Evolutionary conservation across 1,284 basidiomycete genomes (phyloP).

Genomic region (Melampsora larici-populina): DNA sequence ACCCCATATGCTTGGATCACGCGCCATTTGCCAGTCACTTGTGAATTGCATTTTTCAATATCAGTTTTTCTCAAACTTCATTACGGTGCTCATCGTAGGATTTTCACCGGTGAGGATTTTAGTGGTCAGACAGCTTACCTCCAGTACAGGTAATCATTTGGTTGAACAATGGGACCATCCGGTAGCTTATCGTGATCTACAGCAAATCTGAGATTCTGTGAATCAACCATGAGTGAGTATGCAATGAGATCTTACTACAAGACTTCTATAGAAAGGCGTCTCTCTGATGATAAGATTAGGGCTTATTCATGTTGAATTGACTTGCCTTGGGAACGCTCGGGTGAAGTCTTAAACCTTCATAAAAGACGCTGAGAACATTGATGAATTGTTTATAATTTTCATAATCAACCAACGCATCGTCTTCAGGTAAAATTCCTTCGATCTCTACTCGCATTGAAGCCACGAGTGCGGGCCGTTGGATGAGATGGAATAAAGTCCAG

Average conservation of each 20-base stretch:
- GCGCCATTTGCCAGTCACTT: constrained; percentile 46
- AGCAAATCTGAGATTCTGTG: constrained; percentile 40
- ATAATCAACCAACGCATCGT: neutral
- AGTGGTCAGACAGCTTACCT: neutral
- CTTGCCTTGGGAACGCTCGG: constrained; percentile 16
- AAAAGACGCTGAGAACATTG: neutral
- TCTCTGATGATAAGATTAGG: neutral
- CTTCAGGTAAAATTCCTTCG: neutral
- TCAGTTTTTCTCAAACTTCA: neutral
- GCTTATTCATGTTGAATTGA: neutral
- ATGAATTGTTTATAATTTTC: constrained; percentile 13
- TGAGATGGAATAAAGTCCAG: constrained; percentile 9
- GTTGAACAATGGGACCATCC: constrained; percentile 45
- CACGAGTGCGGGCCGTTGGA: neutral
- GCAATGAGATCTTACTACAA: neutral
- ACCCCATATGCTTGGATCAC: constrained; percentile 46
- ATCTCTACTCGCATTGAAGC: neutral
- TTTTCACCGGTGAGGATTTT: too few species aligned
- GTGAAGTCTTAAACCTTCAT: constrained; percentile 10
- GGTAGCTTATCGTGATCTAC: constrained; percentile 46
- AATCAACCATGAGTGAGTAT: neutral
- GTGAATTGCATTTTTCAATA: constrained; percentile 13
- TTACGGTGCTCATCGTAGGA: neutral
- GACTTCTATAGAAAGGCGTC: neutral
- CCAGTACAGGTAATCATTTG: constrained; percentile 45